A percentile compares a stretch with the other conserved stretches of the same genome.
Evolutionary conservation across 345 rosid species (phyloP).

Genomic region (Syzygium aromaticum): DNA sequence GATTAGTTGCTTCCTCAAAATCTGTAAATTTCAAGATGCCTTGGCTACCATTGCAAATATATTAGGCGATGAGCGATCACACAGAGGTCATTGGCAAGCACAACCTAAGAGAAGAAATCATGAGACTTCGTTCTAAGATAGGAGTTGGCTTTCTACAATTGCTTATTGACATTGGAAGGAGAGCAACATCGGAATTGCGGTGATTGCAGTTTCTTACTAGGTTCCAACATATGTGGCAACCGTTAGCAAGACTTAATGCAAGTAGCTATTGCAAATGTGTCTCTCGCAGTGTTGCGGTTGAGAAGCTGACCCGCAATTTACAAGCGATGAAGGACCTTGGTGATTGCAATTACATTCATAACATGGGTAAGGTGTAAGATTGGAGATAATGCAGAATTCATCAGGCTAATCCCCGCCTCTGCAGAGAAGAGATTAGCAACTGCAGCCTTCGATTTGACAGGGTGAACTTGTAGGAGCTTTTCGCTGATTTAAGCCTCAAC

Average conservation of each 20-base stretch:
- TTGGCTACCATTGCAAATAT: conserved; percentile 52
- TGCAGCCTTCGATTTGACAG: not conserved
- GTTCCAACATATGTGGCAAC: not conserved
- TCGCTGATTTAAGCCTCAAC: not conserved
- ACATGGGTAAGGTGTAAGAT: not conserved
- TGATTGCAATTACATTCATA: not conserved
- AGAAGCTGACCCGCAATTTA: not conserved
- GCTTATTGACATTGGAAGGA: not conserved
- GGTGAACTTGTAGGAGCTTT: not conserved
- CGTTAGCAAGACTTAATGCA: not conserved
- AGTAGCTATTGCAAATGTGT: not conserved
- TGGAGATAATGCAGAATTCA: not conserved
- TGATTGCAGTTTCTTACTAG: not conserved
- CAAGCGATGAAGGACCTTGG: not conserved
- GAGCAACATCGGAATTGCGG: not conserved
- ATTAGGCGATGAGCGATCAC: conserved; percentile 17
- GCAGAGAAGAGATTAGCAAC: not conserved
- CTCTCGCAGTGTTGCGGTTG: not conserved
- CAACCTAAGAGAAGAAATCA: not conserved
- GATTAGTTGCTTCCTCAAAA: conserved; percentile 66
- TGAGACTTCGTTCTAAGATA: not conserved
- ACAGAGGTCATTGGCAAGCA: not conserved
- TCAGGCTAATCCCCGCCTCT: not conserved
- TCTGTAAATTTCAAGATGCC: conserved; percentile 67
- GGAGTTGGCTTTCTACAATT: not conserved